Conservation (phyloP, 2,329 filamentous ascomycete genomes). For the Paecilomyces variotii region DNA sequence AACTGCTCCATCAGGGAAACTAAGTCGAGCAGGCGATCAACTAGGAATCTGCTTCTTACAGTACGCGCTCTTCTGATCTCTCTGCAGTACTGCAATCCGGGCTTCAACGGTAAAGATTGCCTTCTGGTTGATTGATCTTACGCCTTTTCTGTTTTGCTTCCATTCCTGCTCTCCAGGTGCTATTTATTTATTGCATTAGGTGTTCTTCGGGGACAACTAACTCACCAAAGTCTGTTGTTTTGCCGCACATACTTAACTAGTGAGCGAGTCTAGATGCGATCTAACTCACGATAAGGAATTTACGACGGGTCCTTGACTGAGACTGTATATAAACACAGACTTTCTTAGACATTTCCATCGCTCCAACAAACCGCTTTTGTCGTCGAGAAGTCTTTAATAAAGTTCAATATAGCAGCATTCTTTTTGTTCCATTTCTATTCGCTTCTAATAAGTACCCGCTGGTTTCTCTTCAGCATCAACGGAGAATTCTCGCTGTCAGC, state of each 20-base stretch:
- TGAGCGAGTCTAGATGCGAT: background rate
- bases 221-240: no score
- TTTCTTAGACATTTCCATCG: background rate
- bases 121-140: background rate
- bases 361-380: background rate
- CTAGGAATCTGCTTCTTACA: background rate
- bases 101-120: background rate
- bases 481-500: no score
- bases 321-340: background rate
- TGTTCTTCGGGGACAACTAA: no score
- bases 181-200: no score
- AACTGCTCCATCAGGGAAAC: background rate
- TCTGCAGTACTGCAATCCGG: background rate
- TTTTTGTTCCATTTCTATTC: background rate
- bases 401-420: background rate
- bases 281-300: background rate
- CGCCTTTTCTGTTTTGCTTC: no score
- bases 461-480: background rate
- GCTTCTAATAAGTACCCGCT: background rate
- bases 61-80: background rate
- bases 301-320: background rate
- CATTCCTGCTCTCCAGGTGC: no score
- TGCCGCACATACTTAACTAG: background rate
- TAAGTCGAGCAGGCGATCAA: background rate
- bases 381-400: background rate